Conservation (phyloP, 495 filamentous ascomycete genomes). For the Penicillium egyptiacum region DNA sequence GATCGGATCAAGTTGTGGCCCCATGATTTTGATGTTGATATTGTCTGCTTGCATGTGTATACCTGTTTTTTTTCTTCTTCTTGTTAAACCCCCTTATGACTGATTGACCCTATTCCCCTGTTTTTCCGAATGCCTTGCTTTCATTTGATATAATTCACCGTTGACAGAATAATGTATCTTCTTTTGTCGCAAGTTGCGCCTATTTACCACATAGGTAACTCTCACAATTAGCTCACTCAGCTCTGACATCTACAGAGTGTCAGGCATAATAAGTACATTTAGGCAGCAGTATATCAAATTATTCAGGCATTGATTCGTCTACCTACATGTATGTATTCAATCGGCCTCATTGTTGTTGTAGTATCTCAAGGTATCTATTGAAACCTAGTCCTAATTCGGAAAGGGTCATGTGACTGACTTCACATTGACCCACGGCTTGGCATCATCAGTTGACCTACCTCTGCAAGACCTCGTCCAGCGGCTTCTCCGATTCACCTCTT, state of each 20-base stretch:
- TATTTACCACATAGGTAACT: constrained; percentile 5
- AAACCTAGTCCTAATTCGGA: constrained; percentile 26
- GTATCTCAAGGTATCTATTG: background rate
- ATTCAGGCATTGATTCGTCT: background rate
- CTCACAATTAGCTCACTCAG: constrained; percentile 10
- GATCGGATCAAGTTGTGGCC: constrained; percentile 13
- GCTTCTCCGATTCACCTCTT: constrained; percentile 22
- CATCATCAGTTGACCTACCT: constrained; percentile 40
- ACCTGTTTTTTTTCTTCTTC: constrained; percentile 19
- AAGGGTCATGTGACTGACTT: constrained; percentile 34
- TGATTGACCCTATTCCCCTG: constrained; percentile 38
- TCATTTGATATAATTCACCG: constrained; percentile 17
- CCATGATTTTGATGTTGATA: constrained; percentile 33
- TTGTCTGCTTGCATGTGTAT: constrained; percentile 33
- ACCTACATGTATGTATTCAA: background rate
- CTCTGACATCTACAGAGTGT: background rate
- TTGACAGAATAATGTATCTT: constrained; percentile 2
- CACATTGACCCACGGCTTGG: constrained; percentile 43
- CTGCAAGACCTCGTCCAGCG: constrained; percentile 30
- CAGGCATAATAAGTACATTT: background rate
- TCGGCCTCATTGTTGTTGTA: background rate
- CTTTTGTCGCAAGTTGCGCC: background rate
- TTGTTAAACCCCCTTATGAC: constrained; percentile 24
- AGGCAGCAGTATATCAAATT: background rate
- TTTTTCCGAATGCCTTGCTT: constrained; percentile 19